Percentiles rank a stretch among this genome's conserved stretches.
phyloP scores from a whole-genome alignment of 2,329 filamentous ascomycete species.

The Calonectria honghensis region DNA sequence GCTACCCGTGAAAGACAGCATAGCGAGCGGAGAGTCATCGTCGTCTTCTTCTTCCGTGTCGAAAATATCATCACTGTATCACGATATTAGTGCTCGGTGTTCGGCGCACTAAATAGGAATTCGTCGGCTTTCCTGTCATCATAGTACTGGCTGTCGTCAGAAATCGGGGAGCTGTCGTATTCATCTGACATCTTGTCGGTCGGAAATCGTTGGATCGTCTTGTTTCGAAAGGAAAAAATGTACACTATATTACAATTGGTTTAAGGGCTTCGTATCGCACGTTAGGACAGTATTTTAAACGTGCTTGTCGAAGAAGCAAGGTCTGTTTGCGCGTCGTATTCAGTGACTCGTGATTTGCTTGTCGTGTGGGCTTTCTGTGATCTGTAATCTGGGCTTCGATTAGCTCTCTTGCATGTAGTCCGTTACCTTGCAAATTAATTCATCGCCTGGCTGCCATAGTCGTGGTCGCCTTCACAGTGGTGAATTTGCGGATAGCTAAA shows the following conservation, averaged over 20 bases:
- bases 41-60: conserved; percentile 23
- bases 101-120: neutral
- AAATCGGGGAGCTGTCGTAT: conserved; percentile 35
- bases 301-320: neutral
- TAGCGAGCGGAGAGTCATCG: conserved; percentile 6
- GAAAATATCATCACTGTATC: conserved; percentile 26
- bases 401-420: conserved; percentile 1
- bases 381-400: neutral
- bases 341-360: neutral
- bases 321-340: conserved; percentile 1
- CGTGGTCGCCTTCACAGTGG: conserved; percentile 14
- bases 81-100: conserved; percentile 8
- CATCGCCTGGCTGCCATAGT: conserved; percentile 7
- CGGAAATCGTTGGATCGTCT: conserved; percentile 12
- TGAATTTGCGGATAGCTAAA: conserved; percentile 14
- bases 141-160: conserved; percentile 31
- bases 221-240: conserved; percentile 8
- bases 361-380: neutral
- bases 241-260: conserved; percentile 10
- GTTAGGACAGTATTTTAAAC: neutral
- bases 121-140: conserved; percentile 27
- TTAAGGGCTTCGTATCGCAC: neutral
- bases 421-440: conserved; percentile 23
- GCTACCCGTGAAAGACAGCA: conserved; percentile 17
- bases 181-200: conserved; percentile 29